Base-by-base conservation (phyloP, 805 yeast genomes). In the Ogataea chonburiensis region DNA sequence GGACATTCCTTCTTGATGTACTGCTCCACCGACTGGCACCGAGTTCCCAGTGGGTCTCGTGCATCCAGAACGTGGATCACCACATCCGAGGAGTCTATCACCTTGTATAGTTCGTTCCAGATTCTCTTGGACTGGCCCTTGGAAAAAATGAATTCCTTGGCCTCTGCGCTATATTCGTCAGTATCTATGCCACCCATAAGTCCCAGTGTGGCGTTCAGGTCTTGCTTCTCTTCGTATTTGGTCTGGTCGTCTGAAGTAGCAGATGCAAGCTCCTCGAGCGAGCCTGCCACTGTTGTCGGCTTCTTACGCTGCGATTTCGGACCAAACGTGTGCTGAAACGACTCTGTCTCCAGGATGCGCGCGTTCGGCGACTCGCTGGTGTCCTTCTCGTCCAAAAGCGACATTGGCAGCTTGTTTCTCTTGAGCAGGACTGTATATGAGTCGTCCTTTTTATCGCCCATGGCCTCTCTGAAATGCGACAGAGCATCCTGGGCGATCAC, bases 61-160 rank as follows among this genome's bases (percentile, higher is more conserved):
- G 98, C 98, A 66, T 91, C 98, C 38, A 91, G 68, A 16, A 93
- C 98, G 54, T 93, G 97, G 42, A 91, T 85, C 24, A 91, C 95
- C 28, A 91, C 97, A 68, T 91, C 98, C 0, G 97, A 87, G 8
- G 98, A 91, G 64, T 91, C 98, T 51, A 91, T 88, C 32, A 91
- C 98, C 60, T 91, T 91, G 65, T 93, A 91, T 43, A 91, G 71
- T 62, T 91, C 98, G 63, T 93, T 93, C 98, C 98, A 91, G 51
- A 91, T 91, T 69, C 98, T 84, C 67, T 91, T 91, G 31, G 97
- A 88, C 68, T 91, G 98, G 53, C 98, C 98, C 62, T 91, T 91
- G 58, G 83, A 80, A 72, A 91, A 91, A 63, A 91, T 89, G 42
- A 93, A 89, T 63, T 93, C 98, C 59, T 86, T 88, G 24, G 97